Evolutionary conservation across 176 grass and related monocot species (phyloP).

Genomic region (Aegilops umbellulata): DNA sequence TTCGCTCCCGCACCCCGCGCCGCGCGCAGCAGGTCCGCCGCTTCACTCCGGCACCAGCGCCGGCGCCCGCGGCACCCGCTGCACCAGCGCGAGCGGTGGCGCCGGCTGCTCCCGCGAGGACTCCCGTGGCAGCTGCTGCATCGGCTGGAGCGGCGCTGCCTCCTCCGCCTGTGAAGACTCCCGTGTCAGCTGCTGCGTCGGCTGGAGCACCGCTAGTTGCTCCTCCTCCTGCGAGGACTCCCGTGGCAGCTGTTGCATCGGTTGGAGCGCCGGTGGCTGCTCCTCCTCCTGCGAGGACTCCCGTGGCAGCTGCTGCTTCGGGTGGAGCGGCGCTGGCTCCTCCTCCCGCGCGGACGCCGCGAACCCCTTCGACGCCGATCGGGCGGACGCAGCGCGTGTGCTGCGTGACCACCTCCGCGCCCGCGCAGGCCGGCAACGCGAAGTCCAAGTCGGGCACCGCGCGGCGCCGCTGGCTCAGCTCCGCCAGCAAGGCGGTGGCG

Average conservation of each 20-base stretch:
- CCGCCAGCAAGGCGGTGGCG: conserved; percentile 22
- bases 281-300: background rate
- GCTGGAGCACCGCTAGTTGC: background rate
- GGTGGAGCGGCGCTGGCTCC: background rate
- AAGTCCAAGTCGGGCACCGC: conserved; percentile 18
- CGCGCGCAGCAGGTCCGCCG: conserved; percentile 39
- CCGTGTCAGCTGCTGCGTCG: background rate
- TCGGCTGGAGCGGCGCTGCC: background rate
- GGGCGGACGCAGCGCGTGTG: conserved; percentile 28
- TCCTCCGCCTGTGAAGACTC: background rate
- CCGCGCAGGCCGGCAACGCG: conserved; percentile 6
- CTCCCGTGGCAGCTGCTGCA: background rate
- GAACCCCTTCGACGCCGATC: conserved; percentile 40
- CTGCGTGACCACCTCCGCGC: conserved; percentile 20
- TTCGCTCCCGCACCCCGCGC: conserved; percentile 37
- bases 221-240: background rate
- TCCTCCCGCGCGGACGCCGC: background rate
- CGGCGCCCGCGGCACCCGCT: background rate
- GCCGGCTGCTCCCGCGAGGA: background rate
- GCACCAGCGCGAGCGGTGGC: background rate
- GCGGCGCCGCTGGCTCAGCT: conserved; percentile 44
- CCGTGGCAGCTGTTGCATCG: background rate
- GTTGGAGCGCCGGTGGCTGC: background rate
- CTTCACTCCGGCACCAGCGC: background rate
- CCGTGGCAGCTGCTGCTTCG: background rate